These are phyloP conservation scores for Diaporthe ilicicola DNA, from an alignment of 2,329 filamentous ascomycete genomes.

Conservation along the genomic window DNA sequence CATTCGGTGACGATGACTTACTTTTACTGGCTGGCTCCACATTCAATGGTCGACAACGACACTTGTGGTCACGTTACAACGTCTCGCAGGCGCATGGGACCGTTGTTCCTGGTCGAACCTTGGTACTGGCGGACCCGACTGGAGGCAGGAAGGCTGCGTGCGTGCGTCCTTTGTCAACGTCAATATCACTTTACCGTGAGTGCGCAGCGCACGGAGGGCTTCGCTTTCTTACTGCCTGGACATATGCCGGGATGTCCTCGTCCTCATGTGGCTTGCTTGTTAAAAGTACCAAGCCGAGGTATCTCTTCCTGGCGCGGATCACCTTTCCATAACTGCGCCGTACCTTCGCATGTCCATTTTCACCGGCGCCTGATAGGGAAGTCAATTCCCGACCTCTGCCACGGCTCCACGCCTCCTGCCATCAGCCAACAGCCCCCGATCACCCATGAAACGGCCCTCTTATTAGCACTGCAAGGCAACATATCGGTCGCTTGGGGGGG, in stretches of 20 bases:
- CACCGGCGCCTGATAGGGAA: conserved; percentile 17
- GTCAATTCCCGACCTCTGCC: conserved; percentile 23
- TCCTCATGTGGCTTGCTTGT: not conserved
- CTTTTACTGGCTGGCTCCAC: conserved; percentile 1
- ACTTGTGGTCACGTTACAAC: conserved; percentile 25
- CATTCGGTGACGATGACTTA: not conserved
- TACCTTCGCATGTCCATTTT: not conserved
- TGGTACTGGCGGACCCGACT: conserved; percentile 8
- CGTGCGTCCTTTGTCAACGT: not conserved
- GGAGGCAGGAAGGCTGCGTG: not conserved
- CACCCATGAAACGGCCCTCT: not conserved
- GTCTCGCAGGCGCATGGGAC: conserved; percentile 17
- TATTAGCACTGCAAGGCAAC: not conserved
- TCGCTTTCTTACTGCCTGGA: not conserved
- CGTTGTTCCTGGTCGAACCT: not conserved
- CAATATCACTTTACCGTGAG: conserved; percentile 4
- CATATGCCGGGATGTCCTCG: not conserved
- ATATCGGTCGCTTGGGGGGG: not conserved
- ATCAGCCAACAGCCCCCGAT: not conserved
- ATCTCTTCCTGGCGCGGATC: conserved; percentile 15
- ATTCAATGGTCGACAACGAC: conserved; percentile 18
- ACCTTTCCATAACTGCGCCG: conserved; percentile 18
- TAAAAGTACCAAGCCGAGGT: conserved; percentile 24
- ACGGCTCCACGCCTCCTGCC: not conserved
- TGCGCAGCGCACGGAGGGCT: not conserved